A percentile compares a stretch with the other conserved stretches of the same genome.
These are phyloP conservation scores for Suillus weaverae DNA, from an alignment of 768 basidiomycete species.

Conservation along the genomic window DNA sequence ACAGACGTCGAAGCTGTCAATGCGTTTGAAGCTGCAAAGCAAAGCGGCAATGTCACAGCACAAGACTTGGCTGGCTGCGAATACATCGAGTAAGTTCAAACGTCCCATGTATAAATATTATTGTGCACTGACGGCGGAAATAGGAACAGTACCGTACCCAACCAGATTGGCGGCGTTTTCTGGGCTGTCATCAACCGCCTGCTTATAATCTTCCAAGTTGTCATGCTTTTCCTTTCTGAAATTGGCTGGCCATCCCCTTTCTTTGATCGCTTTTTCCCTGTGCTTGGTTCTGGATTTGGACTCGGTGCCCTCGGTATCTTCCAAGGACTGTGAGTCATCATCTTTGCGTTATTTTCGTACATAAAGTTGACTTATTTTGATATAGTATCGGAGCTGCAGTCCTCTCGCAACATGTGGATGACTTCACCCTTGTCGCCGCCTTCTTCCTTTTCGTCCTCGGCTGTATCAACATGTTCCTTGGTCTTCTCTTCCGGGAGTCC, in stretches of 20 bases:
- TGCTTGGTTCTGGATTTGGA: slow-evolving; percentile 82
- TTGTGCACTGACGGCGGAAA: slow-evolving; percentile 23
- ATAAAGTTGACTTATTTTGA: slow-evolving; percentile 10
- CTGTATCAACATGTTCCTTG: slow-evolving; percentile 82
- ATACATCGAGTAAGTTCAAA: slow-evolving; percentile 65
- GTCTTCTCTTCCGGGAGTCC: slow-evolving; percentile 67
- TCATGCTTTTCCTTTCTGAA: slow-evolving; percentile 82
- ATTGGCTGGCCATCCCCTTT: slow-evolving; percentile 75
- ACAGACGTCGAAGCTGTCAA: slow-evolving; percentile 78
- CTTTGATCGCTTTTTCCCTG: slow-evolving; percentile 84
- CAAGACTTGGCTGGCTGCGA: slow-evolving; percentile 55
- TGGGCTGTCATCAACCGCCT: slow-evolving; percentile 89
- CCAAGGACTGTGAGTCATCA: slow-evolving; percentile 69
- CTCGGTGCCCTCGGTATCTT: slow-evolving; percentile 85
- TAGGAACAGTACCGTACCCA: slow-evolving; percentile 79
- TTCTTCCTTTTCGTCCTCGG: slow-evolving; percentile 92
- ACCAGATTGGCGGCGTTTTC: slow-evolving; percentile 87
- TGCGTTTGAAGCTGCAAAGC: slow-evolving; percentile 48
- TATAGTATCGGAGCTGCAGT: slow-evolving; percentile 66
- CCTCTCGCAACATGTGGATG: slow-evolving; percentile 78
- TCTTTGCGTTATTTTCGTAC: neutral
- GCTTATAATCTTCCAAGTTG: slow-evolving; percentile 81
- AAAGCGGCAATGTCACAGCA: slow-evolving; percentile 30
- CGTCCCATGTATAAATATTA: neutral
- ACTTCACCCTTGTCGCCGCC: slow-evolving; percentile 86